These are phyloP conservation scores for Silene latifolia DNA, from an alignment of 148 eudicot species.

Conservation along the genomic window DNA sequence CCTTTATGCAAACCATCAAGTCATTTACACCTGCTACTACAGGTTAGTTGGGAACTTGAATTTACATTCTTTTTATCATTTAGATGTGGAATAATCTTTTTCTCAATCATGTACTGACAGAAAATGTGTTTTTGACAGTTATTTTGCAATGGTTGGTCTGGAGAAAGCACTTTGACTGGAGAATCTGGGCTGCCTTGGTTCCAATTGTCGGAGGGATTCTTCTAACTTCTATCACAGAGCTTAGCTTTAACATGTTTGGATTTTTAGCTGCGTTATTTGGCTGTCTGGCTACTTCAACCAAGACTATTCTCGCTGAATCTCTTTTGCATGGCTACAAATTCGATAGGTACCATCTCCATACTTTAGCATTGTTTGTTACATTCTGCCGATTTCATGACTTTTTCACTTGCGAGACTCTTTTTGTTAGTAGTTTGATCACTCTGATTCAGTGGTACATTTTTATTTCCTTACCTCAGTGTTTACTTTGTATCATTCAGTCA, in stretches of 20 bases:
- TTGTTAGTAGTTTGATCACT: background rate
- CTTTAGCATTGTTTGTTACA: background rate
- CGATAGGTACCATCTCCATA: slow-evolving; percentile 56
- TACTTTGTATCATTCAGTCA: too few relatives aligned
- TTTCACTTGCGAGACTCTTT: background rate
- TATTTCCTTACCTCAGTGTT: background rate
- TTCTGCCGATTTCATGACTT: background rate
- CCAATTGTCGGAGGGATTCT: slow-evolving; percentile 99
- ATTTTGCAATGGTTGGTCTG: slow-evolving; percentile 89
- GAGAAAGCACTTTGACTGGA: slow-evolving; percentile 82
- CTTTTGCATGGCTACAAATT: slow-evolving; percentile 94
- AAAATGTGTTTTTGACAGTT: slow-evolving; percentile 44
- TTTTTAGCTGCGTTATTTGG: slow-evolving; percentile 97
- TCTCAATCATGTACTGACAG: background rate
- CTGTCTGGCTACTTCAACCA: slow-evolving; percentile 91
- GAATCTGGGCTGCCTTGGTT: slow-evolving; percentile 88
- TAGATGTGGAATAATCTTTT: background rate
- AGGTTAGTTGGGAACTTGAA: slow-evolving; percentile 42
- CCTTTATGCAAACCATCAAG: slow-evolving; percentile 97
- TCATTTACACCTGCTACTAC: slow-evolving; percentile 98
- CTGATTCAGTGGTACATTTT: background rate
- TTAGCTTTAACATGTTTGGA: slow-evolving; percentile 87
- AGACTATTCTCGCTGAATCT: slow-evolving; percentile 98
- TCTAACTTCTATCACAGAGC: slow-evolving; percentile 88
- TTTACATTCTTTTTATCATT: background rate